Conservation (phyloP, 2,329 filamentous ascomycete species). For the Zarea fungicola region DNA sequence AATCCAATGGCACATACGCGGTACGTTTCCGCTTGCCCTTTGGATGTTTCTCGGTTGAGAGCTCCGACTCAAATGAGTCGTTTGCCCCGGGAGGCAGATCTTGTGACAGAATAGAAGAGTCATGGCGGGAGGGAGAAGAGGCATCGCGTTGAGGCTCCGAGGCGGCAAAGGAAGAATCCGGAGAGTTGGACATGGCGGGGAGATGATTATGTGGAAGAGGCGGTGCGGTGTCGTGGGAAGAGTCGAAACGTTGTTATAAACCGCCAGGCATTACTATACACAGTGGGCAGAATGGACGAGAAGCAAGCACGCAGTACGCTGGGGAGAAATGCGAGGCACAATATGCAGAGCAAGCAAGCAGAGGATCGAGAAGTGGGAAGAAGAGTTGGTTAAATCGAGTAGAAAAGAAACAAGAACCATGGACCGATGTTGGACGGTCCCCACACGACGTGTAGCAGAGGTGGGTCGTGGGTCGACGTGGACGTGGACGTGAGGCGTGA, state of each 20-base stretch:
- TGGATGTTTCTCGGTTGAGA: constrained; percentile 40
- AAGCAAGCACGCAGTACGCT: not conserved
- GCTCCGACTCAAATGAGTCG: constrained; percentile 12
- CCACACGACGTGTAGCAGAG: constrained; percentile 14
- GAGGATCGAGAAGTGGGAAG: not conserved
- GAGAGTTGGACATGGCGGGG: constrained; percentile 7
- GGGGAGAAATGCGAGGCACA: not conserved
- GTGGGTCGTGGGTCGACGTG: constrained; percentile 6
- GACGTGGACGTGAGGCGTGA: constrained; percentile 10
- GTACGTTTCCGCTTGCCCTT: constrained; percentile 60
- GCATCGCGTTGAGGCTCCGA: constrained; percentile 4
- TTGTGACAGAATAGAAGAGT: constrained; percentile 9
- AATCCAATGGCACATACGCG: constrained; percentile 42
- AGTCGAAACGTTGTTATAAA: constrained; percentile 9
- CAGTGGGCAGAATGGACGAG: not conserved
- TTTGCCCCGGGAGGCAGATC: not conserved
- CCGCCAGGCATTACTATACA: constrained; percentile 10
- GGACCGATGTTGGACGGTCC: constrained; percentile 9
- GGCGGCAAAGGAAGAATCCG: constrained; percentile 6
- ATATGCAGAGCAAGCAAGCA: not conserved
- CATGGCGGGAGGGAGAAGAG: constrained; percentile 10
- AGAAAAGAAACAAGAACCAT: constrained; percentile 11
- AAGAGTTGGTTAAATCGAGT: constrained; percentile 2
- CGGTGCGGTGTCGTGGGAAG: constrained; percentile 9
- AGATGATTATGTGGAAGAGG: constrained; percentile 1